Evolutionary conservation across 176 grass and related monocot genomes (phyloP), one percentile per base, ranked within the genome.

Genomic region (Echinochloa phyllopogon): DNA sequence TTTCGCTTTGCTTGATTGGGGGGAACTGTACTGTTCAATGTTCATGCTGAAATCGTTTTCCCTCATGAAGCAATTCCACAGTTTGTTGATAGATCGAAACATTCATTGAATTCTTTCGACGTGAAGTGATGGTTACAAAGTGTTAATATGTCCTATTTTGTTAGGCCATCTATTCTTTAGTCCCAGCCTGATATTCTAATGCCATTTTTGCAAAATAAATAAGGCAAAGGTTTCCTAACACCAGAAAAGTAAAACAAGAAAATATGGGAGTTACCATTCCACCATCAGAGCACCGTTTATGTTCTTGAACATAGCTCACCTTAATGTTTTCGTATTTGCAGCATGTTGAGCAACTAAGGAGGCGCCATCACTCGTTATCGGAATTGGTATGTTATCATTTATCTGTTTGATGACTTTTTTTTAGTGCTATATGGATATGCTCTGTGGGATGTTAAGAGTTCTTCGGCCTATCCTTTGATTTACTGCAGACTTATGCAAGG

Each of bases 401-500:
- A 41, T 29, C 33, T 9, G 2, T 58, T 9, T 76, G 24, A 74
- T 57, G 24, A 74, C 48, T 25, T 64, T 3, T 76, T 52, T 23
- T 9, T 71, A 62, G 8, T 58, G 2, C 25, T 73, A 0, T 36
- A 20, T 37, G 39, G 13, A 49, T 64, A 20, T 27, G 16, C 18
- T 49, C 27, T 65, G 42, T 33, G 36, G 50, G 76, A 12, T 63
- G 38, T 48, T 59, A 53, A 59, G 50, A 40, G 13, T 0, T 17
- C 15, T 75, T 59, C 4, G 12, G 4, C 12, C 37, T 75, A 16
- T 17, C 40, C 53, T 47, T 89, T 41, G 55, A 64, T 67, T 23
- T 78, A 53, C 38, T 48, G 55, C 88, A 94, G 92, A 92, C 80
- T 53, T 94, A 87, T 70, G 44, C 73, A 76, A 86, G 88, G 74